Conservation (phyloP, 1,284 basidiomycete genomes). For the Boletus holoroseus region DNA sequence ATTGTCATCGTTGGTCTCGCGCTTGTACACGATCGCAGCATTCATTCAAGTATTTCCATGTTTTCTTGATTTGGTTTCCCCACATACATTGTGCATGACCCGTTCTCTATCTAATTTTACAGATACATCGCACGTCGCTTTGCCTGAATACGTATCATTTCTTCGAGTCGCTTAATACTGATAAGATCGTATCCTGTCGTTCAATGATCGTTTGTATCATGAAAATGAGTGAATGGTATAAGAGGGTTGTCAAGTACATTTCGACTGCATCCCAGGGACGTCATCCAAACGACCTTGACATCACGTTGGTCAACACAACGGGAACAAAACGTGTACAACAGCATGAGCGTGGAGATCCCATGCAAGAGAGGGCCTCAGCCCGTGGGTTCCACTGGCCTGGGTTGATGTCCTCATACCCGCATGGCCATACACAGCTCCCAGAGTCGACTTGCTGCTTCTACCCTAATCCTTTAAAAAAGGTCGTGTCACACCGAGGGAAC, state of each 20-base stretch:
- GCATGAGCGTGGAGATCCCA: background rate
- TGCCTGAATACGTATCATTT: background rate
- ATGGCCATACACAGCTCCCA: background rate
- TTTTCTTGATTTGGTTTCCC: background rate
- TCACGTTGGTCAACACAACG: background rate
- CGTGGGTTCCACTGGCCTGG: background rate
- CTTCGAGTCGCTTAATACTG: background rate
- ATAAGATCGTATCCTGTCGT: background rate
- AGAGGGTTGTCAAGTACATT: background rate
- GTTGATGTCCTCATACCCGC: background rate
- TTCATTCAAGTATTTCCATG: background rate
- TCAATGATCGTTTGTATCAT: background rate
- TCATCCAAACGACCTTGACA: too few relatives aligned
- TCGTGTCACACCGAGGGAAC: background rate
- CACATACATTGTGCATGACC: constrained; percentile 28
- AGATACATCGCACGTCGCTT: background rate
- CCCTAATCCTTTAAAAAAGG: background rate
- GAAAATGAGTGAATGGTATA: background rate
- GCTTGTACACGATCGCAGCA: background rate
- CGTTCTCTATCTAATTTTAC: background rate
- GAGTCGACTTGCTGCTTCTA: background rate
- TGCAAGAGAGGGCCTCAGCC: background rate
- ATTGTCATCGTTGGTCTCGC: background rate
- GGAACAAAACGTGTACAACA: background rate
- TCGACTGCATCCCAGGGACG: background rate